A percentile compares a stretch with the other conserved stretches of the same genome.
Conservation (phyloP, 2,329 filamentous ascomycete species). For the Aspergillus cejpii region DNA sequence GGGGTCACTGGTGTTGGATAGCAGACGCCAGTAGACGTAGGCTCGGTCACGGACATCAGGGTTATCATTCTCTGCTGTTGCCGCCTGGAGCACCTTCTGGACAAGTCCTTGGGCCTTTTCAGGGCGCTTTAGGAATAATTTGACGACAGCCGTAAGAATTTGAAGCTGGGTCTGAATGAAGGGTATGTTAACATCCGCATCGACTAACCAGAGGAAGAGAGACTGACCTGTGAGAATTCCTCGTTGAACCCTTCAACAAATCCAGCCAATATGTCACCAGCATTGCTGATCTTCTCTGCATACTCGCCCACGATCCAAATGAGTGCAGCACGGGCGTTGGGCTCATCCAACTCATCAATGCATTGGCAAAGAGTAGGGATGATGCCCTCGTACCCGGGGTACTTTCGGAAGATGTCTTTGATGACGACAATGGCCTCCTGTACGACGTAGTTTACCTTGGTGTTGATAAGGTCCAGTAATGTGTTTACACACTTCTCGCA, state of each 20-base stretch:
- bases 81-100: slow-evolving; percentile 86
- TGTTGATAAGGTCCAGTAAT: slow-evolving; percentile 86
- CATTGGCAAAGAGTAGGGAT: slow-evolving; percentile 94
- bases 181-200: not conserved
- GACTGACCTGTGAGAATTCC: slow-evolving; percentile 80
- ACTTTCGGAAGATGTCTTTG: slow-evolving; percentile 96
- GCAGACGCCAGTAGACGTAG: slow-evolving; percentile 95
- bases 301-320: slow-evolving; percentile 99
- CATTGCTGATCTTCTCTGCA: slow-evolving; percentile 97
- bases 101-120: slow-evolving; percentile 85
- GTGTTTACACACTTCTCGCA: slow-evolving; percentile 95
- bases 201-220: too few species aligned
- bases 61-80: slow-evolving; percentile 93
- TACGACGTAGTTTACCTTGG: slow-evolving; percentile 98
- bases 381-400: slow-evolving; percentile 94
- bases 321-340: slow-evolving; percentile 77
- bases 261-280: slow-evolving; percentile 82
- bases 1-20: slow-evolving; percentile 73
- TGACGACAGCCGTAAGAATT: slow-evolving; percentile 93
- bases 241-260: slow-evolving; percentile 95
- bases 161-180: slow-evolving; percentile 80
- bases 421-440: slow-evolving; percentile 98
- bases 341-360: slow-evolving; percentile 94
- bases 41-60: slow-evolving; percentile 94
- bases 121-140: slow-evolving; percentile 94